Conservation (phyloP, 345 rosid genomes). For the Adansonia digitata region DNA sequence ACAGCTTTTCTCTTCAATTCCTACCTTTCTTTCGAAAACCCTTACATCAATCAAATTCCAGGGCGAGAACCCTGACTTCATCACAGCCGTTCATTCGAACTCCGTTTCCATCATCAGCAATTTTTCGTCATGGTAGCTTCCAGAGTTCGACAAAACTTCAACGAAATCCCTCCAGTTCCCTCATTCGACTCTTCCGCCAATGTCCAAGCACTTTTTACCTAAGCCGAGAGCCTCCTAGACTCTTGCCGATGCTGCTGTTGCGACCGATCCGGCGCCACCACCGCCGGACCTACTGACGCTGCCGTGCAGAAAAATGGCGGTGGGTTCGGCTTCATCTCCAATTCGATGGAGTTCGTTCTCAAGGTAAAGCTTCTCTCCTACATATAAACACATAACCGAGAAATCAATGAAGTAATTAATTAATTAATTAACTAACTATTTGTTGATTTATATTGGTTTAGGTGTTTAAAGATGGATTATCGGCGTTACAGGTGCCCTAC, state of each 20-base stretch:
- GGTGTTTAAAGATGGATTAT: slow-evolving; percentile 80
- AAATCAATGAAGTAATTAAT: neutral
- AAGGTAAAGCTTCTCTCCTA: slow-evolving; percentile 41
- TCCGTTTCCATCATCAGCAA: slow-evolving; percentile 32
- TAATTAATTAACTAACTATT: neutral
- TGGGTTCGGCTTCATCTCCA: slow-evolving; percentile 89
- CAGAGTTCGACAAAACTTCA: slow-evolving; percentile 55
- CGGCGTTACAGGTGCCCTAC: slow-evolving; percentile 76
- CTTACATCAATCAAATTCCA: slow-evolving; percentile 19
- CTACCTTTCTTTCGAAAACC: too few relatives aligned
- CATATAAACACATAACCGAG: neutral
- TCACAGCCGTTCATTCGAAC: slow-evolving; percentile 66
- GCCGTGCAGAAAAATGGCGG: slow-evolving; percentile 72
- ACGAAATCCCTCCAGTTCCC: slow-evolving; percentile 64
- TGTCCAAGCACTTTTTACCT: slow-evolving; percentile 36
- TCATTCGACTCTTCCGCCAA: slow-evolving; percentile 49
- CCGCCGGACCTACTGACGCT: slow-evolving; percentile 39
- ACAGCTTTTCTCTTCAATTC: too few relatives aligned
- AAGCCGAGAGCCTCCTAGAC: slow-evolving; percentile 76
- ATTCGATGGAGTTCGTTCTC: slow-evolving; percentile 78
- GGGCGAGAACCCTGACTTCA: slow-evolving; percentile 82
- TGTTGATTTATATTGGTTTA: slow-evolving; percentile 15
- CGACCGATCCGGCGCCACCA: slow-evolving; percentile 43
- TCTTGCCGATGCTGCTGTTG: slow-evolving; percentile 79
- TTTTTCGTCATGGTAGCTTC: slow-evolving; percentile 50